Conservation (phyloP, 2,329 filamentous ascomycete species). For the Colletotrichum viniferum region DNA sequence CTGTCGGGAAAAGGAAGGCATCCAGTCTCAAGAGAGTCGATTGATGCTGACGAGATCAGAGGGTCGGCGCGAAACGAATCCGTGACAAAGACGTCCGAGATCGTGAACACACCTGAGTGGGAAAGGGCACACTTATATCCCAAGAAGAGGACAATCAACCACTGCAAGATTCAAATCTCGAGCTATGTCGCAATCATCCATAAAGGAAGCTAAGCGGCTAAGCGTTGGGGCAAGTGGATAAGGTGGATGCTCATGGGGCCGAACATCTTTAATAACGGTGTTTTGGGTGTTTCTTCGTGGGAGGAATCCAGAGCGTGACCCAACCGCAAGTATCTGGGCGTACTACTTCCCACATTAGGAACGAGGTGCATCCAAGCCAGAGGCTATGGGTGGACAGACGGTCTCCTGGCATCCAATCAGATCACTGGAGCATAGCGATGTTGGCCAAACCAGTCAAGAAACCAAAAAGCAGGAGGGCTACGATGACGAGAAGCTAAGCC, state of each 20-base stretch:
- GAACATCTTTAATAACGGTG: conserved; percentile 14
- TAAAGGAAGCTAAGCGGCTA: conserved; percentile 5
- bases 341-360: conserved; percentile 18
- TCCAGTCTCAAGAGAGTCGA: background rate
- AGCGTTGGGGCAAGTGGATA: conserved; percentile 18
- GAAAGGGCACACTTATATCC: background rate
- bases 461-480: conserved; percentile 3
- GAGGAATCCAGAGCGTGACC: conserved; percentile 16
- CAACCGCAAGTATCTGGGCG: conserved; percentile 4
- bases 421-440: background rate
- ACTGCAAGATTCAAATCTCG: background rate
- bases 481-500: background rate
- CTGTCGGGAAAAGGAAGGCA: background rate
- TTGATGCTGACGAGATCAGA: background rate
- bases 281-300: background rate
- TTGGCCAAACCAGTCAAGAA: conserved; percentile 18
- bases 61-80: background rate
- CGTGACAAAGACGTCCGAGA: background rate
- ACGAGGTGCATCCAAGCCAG: conserved; percentile 12
- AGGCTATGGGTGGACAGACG: conserved; percentile 5
- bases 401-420: background rate
- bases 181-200: conserved; percentile 20
- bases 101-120: background rate
- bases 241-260: conserved; percentile 11
- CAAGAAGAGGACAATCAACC: background rate